Percentiles rank a stretch among this genome's conserved stretches.
These are phyloP conservation scores for Smittium mucronatum DNA, from an alignment of 371 early-diverging fungal genomes.

Conservation along the genomic window DNA sequence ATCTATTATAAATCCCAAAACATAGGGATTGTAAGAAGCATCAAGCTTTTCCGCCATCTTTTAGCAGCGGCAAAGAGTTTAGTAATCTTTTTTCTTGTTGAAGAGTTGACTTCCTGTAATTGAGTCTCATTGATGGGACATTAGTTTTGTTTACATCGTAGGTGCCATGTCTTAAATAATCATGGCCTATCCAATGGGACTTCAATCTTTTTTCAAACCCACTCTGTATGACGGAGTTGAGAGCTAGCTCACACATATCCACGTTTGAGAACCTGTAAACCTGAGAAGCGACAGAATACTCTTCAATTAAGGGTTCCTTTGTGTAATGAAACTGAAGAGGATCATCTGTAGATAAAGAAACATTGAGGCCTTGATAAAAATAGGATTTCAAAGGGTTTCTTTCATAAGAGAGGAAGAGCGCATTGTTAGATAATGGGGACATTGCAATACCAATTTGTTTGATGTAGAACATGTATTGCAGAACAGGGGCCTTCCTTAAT, in stretches of 20 bases:
- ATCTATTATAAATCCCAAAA: no score
- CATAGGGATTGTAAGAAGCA: no score
- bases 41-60: no score
- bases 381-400: conserved; percentile 90
- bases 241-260: conserved; percentile 96
- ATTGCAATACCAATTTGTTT: conserved; percentile 95
- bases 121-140: conserved; percentile 84
- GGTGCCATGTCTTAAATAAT: conserved; percentile 66
- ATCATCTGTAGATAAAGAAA: conserved; percentile 94
- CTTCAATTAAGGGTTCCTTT: conserved; percentile 97
- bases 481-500: conserved; percentile 88
- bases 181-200: conserved; percentile 83
- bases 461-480: conserved; percentile 94
- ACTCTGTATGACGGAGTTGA: conserved; percentile 88
- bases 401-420: conserved; percentile 90
- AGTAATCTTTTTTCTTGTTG: conserved; percentile 51
- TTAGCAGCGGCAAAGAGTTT: conserved; percentile 6
- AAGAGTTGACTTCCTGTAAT: conserved; percentile 74
- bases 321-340: conserved; percentile 98
- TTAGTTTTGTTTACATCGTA: conserved; percentile 92
- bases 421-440: conserved; percentile 98
- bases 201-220: conserved; percentile 88
- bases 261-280: conserved; percentile 90
- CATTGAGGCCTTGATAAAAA: conserved; percentile 93
- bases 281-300: conserved; percentile 97